Evolutionary conservation across 176 grass and related monocot species (phyloP).

Genomic region (Stipa capillata): DNA sequence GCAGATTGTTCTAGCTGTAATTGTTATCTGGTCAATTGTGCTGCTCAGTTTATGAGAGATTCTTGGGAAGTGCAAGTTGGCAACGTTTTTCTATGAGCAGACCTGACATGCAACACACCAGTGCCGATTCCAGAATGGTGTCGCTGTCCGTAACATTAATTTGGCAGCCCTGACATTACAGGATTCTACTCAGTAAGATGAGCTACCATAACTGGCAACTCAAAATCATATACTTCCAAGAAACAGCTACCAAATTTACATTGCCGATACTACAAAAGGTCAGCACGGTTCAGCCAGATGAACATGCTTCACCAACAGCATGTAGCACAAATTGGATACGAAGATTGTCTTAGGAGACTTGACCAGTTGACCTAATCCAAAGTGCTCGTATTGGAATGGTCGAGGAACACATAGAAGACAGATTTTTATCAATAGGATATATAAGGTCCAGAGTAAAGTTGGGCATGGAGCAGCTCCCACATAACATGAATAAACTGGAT

Average conservation of each 20-base stretch:
- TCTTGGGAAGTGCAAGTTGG: background rate
- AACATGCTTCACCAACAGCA: background rate
- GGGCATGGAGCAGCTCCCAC: conserved; percentile 13
- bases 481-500: conserved; percentile 30
- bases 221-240: background rate
- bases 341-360: too few relatives aligned
- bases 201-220: background rate
- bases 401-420: conserved; percentile 4
- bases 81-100: background rate
- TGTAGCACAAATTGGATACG: background rate
- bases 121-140: background rate
- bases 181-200: background rate
- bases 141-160: background rate
- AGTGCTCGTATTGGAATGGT: background rate
- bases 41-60: background rate
- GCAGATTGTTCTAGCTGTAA: background rate
- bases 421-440: conserved; percentile 14
- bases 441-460: conserved; percentile 6
- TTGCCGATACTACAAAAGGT: background rate
- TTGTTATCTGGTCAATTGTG: background rate
- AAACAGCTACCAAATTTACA: background rate
- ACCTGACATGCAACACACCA: background rate
- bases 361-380: too few relatives aligned
- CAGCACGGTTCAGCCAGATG: background rate
- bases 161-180: background rate